These are phyloP conservation scores for Rhododendron simsii DNA, from an alignment of 148 eudicot genomes.

Conservation along the genomic window DNA sequence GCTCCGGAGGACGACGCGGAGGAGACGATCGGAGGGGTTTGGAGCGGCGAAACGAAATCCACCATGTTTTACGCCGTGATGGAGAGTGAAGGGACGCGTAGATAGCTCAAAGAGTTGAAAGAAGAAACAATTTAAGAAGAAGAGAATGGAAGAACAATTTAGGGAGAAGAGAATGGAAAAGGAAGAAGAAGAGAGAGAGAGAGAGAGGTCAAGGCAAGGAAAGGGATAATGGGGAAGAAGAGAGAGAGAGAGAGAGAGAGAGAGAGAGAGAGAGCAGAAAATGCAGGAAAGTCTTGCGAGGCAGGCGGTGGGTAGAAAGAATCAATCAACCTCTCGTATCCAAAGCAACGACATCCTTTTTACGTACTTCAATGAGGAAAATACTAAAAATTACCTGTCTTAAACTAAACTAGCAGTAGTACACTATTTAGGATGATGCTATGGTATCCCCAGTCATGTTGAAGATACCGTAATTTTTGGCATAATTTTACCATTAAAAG, in stretches of 20 bases:
- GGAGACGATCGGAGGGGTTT: conserved; percentile 9
- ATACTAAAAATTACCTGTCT: too few relatives aligned
- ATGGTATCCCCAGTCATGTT: too few relatives aligned
- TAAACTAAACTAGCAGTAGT: too few relatives aligned
- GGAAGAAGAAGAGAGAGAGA: neutral
- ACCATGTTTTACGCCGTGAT: conserved; percentile 17
- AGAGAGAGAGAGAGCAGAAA: neutral
- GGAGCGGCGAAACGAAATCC: conserved; percentile 14
- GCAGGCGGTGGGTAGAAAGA: conserved; percentile 6
- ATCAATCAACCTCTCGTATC: neutral
- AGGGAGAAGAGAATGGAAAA: too few relatives aligned
- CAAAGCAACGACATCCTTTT: neutral
- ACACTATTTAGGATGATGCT: too few relatives aligned
- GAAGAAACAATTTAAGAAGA: neutral
- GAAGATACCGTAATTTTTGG: too few relatives aligned
- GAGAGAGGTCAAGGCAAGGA: conserved; percentile 13
- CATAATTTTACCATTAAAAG: too few relatives aligned
- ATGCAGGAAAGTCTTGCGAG: neutral
- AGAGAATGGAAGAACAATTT: neutral
- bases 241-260: neutral
- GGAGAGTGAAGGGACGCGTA: neutral
- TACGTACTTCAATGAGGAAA: neutral
- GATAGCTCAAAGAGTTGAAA: neutral
- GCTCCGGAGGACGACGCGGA: conserved; percentile 26
- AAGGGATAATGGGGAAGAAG: neutral